Evolutionary conservation across 192 early-diverging fungal genomes (phyloP), one percentile per base, ranked within the genome.

Genomic region (Coemansia sp.): DNA sequence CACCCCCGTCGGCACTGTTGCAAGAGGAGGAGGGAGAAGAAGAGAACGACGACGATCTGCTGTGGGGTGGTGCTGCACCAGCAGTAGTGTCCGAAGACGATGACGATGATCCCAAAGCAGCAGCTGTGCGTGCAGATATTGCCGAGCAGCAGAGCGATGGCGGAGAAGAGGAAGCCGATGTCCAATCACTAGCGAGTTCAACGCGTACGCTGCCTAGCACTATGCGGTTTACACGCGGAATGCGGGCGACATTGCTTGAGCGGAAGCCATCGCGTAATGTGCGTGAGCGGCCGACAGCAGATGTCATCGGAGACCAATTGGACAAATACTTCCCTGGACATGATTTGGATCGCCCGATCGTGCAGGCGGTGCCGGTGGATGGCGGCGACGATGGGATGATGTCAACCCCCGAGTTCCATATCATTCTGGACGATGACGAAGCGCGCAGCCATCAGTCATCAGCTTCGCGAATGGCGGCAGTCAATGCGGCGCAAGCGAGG

Each of bases 281-380:
- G 48, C 38, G 57, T 14, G 74, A 83, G 30, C 82, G 91, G n/a
- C 92, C 92, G 9, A 86, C 89, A 0, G 73, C 88, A 4, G 89
- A 91, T 33, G 84, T 85, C 43, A 85, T 93, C 55, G 85, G 83
- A 24, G 85, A 90, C 48, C 84, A 92, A 62, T 76, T 92, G 57
- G 89, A 90, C 44, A 77, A 86, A 66, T 93, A 88, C 65, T 89
- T 93, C 64, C 90, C 90, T 26, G 86, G 79, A n/a, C 89, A 92
- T 49, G 89, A 93, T 62, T 69, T 93, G 51, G 92, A 93, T 64
- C 79, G 85, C 46, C 88, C 85, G n/a, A 90, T 92, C 56, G 80
- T 89, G 18, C 87, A 88, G 69, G 58, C 76, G 6, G 70, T 84
- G 46, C 67, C 73, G 0, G 62, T 79, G 8, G 69, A 70, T 30